These are phyloP conservation scores for Blastobotrys apis DNA, from an alignment of 1,139 yeast genomes.

Conservation along the genomic window DNA sequence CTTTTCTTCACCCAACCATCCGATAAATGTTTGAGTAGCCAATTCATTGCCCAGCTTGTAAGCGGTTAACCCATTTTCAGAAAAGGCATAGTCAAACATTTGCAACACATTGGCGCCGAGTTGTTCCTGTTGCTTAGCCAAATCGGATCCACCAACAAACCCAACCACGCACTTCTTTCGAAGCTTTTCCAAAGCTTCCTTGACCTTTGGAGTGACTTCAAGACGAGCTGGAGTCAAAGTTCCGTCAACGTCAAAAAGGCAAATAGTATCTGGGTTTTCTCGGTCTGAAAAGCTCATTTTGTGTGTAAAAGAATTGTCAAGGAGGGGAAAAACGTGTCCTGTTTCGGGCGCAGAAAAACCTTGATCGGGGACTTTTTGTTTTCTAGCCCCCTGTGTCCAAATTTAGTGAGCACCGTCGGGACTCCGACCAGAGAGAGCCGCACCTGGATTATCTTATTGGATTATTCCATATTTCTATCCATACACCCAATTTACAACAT, in stretches of 20 bases:
- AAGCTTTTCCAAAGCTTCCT: conserved; percentile 60
- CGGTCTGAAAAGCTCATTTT: conserved; percentile 31
- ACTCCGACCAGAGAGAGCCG: too few species aligned
- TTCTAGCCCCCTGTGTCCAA: too few species aligned
- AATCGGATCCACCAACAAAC: conserved; percentile 97
- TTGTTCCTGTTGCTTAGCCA: conserved; percentile 92
- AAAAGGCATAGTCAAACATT: conserved; percentile 91
- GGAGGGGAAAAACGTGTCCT: neutral
- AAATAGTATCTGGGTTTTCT: conserved; percentile 42
- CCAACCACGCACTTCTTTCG: conserved; percentile 93
- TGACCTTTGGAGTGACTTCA: conserved; percentile 74
- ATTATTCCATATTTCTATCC: too few species aligned
- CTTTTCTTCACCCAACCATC: conserved; percentile 93
- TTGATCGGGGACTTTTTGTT: too few species aligned
- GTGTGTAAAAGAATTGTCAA: neutral
- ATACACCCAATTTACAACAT: too few species aligned
- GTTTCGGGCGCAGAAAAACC: too few species aligned
- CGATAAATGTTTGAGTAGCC: conserved; percentile 88
- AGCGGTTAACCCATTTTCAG: conserved; percentile 97
- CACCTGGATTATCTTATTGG: too few species aligned
- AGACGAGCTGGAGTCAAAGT: conserved; percentile 97
- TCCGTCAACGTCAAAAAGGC: conserved; percentile 96
- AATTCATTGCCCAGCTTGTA: conserved; percentile 83
- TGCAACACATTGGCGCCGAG: conserved; percentile 67
- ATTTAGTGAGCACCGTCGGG: too few species aligned